These are phyloP conservation scores for Colletotrichum lindemuthianum DNA, from an alignment of 2,329 filamentous ascomycete genomes.

Conservation along the genomic window DNA sequence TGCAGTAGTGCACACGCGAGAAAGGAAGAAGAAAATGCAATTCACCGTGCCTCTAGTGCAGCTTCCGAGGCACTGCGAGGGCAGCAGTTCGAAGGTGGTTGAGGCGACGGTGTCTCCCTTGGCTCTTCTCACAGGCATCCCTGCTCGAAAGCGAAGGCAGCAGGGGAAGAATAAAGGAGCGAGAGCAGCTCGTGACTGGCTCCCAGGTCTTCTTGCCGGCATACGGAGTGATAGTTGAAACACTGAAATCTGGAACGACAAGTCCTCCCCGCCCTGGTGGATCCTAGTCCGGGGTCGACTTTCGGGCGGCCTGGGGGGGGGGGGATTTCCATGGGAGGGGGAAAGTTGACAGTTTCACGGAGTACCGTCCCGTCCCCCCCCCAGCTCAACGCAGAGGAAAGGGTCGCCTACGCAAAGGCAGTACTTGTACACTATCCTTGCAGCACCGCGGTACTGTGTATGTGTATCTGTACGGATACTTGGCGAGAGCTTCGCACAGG, in stretches of 20 bases:
- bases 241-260: slow-evolving; percentile 36
- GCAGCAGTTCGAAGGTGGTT: too few relatives aligned
- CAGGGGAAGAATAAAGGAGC: slow-evolving; percentile 10
- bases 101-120: too few relatives aligned
- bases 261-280: slow-evolving; percentile 26
- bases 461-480: too few relatives aligned
- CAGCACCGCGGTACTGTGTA: too few relatives aligned
- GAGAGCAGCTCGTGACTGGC: slow-evolving; percentile 20
- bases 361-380: slow-evolving; percentile 10
- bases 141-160: background rate
- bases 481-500: too few relatives aligned
- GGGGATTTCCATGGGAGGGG: slow-evolving; percentile 7
- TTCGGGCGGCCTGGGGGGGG: slow-evolving; percentile 20
- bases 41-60: background rate
- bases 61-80: too few relatives aligned
- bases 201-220: slow-evolving; percentile 20
- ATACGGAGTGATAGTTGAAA: slow-evolving; percentile 27
- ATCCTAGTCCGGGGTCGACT: slow-evolving; percentile 30
- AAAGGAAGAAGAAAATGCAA: background rate
- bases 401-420: background rate
- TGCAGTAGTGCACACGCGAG: slow-evolving; percentile 6
- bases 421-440: too few relatives aligned
- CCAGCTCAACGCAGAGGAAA: background rate
- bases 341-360: slow-evolving; percentile 13
- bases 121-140: slow-evolving; percentile 5